Conservation (phyloP, 345 rosid genomes). For the Brassica incana region DNA sequence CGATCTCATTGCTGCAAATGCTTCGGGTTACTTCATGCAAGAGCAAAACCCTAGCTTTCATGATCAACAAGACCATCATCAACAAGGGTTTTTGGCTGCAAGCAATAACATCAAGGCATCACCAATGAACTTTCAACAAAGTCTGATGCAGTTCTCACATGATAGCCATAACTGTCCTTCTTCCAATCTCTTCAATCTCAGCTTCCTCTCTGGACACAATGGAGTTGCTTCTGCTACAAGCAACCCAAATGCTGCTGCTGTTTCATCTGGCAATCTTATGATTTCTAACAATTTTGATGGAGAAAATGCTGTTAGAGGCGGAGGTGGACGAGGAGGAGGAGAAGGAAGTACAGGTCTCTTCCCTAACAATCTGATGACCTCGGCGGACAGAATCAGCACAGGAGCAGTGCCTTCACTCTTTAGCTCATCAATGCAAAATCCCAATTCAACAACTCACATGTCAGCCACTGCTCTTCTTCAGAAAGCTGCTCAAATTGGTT, state of each 20-base stretch:
- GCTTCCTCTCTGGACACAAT: constrained; percentile 50
- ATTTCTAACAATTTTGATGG: constrained; percentile 45
- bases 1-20: constrained; percentile 49
- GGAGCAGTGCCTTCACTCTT: constrained; percentile 55
- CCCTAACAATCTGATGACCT: constrained; percentile 45
- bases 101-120: constrained; percentile 33
- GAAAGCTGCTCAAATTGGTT: constrained; percentile 81
- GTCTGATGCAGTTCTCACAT: constrained; percentile 57
- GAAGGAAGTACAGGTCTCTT: constrained; percentile 43
- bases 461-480: constrained; percentile 85
- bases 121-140: constrained; percentile 45
- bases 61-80: constrained; percentile 46
- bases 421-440: constrained; percentile 51
- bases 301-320: constrained; percentile 37
- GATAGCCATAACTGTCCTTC: constrained; percentile 34
- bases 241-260: constrained; percentile 40
- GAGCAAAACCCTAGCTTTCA: constrained; percentile 54
- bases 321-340: constrained; percentile 5
- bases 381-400: constrained; percentile 46
- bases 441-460: constrained; percentile 52
- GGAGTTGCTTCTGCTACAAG: constrained; percentile 35
- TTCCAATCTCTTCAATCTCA: constrained; percentile 54
- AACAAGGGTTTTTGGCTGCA: constrained; percentile 44
- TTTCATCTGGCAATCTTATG: constrained; percentile 39
- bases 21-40: constrained; percentile 57